Evolutionary conservation across 176 grass and related monocot species (phyloP).

Genomic region (Areca catechu): DNA sequence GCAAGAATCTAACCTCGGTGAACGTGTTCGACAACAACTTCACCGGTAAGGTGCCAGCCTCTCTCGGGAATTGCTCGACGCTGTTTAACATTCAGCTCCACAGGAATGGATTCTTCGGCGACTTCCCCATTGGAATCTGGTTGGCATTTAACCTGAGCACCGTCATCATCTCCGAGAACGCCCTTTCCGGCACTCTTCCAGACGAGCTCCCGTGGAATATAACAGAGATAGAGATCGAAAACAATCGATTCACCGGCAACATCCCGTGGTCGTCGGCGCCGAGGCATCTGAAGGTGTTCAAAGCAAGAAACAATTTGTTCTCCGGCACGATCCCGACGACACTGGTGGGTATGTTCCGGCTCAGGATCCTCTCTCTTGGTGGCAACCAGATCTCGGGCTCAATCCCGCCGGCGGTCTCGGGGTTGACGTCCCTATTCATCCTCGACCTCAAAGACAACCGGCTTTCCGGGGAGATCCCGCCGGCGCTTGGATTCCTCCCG

Average conservation of each 20-base stretch:
- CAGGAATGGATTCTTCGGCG: constrained; percentile 51
- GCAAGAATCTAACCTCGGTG: constrained; percentile 23
- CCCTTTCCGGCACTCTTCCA: constrained; percentile 44
- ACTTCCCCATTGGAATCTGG: constrained; percentile 45
- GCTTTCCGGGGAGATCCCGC: constrained; percentile 44
- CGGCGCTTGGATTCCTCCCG: constrained; percentile 22
- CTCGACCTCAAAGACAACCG: constrained; percentile 48
- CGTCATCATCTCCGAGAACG: constrained; percentile 52
- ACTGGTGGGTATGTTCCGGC: constrained; percentile 18
- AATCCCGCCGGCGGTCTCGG: constrained; percentile 30
- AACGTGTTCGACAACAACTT: constrained; percentile 62
- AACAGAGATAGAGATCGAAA: constrained; percentile 37
- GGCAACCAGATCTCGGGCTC: constrained; percentile 22
- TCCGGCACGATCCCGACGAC: constrained; percentile 26
- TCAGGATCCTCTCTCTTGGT: too few relatives aligned
- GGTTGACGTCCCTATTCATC: constrained; percentile 27
- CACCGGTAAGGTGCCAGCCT: constrained; percentile 31
- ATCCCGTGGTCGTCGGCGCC: constrained; percentile 21
- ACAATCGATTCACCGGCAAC: constrained; percentile 51
- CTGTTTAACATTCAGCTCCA: constrained; percentile 45
- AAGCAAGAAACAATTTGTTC: constrained; percentile 48
- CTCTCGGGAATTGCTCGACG: constrained; percentile 13
- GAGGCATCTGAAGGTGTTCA: constrained; percentile 16
- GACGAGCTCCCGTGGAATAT: constrained; percentile 21
- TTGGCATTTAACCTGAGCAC: constrained; percentile 18